A percentile compares a stretch with the other conserved stretches of the same genome.
Conservation (phyloP, 306 rosid genomes). For the Benincasa hispida region DNA sequence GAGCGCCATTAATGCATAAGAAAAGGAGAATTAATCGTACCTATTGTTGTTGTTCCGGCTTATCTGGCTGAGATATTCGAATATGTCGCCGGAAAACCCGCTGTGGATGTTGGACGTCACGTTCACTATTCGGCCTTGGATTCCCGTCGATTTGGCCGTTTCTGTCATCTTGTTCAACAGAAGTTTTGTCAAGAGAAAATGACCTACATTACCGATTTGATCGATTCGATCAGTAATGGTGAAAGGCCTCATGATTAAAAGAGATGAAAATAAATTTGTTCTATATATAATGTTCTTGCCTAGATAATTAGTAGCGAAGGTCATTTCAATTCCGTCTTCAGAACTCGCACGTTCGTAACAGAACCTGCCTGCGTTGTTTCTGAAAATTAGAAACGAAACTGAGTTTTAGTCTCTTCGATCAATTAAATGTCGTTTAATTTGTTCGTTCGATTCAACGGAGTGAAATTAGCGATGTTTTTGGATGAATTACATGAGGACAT, state of each 20-base stretch:
- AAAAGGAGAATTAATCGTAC: constrained; percentile 11
- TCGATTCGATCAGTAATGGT: not conserved
- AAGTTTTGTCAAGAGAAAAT: constrained; percentile 68
- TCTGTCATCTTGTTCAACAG: constrained; percentile 48
- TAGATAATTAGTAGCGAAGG: constrained; percentile 81
- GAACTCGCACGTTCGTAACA: constrained; percentile 56
- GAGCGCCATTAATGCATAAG: not conserved
- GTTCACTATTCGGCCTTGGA: constrained; percentile 74
- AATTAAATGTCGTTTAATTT: not conserved
- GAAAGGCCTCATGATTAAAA: not conserved
- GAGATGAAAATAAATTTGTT: not conserved
- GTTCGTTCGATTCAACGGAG: constrained; percentile 2
- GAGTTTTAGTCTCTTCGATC: not conserved
- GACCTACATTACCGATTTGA: constrained; percentile 30
- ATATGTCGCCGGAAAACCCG: constrained; percentile 69
- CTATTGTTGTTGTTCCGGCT: constrained; percentile 23
- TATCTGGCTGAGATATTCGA: constrained; percentile 50
- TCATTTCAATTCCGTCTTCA: constrained; percentile 82
- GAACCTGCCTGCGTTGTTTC: constrained; percentile 89
- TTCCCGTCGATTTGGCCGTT: constrained; percentile 47
- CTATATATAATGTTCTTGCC: constrained; percentile 19
- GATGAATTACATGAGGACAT: constrained; percentile 56
- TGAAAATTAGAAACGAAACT: constrained; percentile 3
- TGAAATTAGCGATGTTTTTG: not conserved
- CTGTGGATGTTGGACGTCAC: constrained; percentile 64